phyloP scores from a whole-genome alignment of 805 yeast species.

The Myxozyma neotropica region DNA sequence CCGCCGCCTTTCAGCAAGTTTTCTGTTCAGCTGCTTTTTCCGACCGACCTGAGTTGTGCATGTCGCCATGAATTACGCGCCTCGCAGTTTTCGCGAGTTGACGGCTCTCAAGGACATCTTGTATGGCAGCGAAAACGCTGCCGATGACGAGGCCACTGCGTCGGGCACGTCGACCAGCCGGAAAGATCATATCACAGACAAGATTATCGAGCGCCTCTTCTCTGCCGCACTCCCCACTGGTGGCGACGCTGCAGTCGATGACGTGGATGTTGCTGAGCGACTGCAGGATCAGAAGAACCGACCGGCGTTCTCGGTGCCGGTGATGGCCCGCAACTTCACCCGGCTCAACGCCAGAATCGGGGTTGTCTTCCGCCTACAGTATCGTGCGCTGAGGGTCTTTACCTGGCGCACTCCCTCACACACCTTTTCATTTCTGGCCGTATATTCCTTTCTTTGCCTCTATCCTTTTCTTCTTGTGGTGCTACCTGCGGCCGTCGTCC shows the following conservation, averaged over 20 bases:
- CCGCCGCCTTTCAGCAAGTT: too few relatives aligned
- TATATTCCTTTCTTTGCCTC: constrained; percentile 67
- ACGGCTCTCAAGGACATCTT: constrained; percentile 30
- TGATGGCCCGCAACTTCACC: constrained; percentile 60
- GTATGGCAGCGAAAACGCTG: constrained; percentile 9
- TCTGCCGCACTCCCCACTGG: constrained; percentile 26
- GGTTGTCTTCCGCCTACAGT: constrained; percentile 60
- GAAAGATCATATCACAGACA: constrained; percentile 30
- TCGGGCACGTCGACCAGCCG: background rate
- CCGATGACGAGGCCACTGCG: constrained; percentile 12
- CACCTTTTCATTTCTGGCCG: constrained; percentile 60
- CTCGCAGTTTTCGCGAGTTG: constrained; percentile 29
- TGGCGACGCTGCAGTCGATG: constrained; percentile 8
- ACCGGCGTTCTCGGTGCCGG: constrained; percentile 51
- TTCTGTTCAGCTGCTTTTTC: too few relatives aligned
- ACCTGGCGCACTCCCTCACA: constrained; percentile 77
- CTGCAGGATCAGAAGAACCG: constrained; percentile 32
- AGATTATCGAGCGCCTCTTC: constrained; percentile 29
- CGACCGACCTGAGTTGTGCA: background rate
- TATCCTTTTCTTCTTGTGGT: constrained; percentile 70
- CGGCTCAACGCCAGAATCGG: constrained; percentile 58
- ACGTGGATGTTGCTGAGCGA: constrained; percentile 19
- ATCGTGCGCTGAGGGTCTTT: constrained; percentile 58
- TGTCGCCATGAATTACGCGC: constrained; percentile 27
- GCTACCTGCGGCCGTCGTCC: constrained; percentile 60